Evolutionary conservation across 176 grass and related monocot genomes (phyloP).

Genomic region (Oryza rufipogon): DNA sequence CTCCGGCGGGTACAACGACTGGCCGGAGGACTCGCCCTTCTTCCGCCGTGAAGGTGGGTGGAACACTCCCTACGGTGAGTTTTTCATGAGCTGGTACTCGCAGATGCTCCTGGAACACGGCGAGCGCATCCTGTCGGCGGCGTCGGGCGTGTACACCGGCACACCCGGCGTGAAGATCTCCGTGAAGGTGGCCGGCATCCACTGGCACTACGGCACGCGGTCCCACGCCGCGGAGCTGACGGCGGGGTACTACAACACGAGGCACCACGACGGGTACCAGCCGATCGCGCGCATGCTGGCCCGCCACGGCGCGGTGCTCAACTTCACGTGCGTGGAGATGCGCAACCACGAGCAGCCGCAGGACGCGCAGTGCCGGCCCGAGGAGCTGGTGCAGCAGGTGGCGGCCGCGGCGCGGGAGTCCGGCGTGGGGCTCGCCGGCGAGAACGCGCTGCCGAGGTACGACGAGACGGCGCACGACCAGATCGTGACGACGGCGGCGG

Average conservation of each 20-base stretch:
- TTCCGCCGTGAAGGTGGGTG: slow-evolving; percentile 65
- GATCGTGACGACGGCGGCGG: slow-evolving; percentile 44
- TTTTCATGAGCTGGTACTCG: slow-evolving; percentile 81
- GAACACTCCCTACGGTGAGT: slow-evolving; percentile 59
- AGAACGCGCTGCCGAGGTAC: slow-evolving; percentile 65
- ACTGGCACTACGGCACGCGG: slow-evolving; percentile 71
- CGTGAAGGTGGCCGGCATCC: slow-evolving; percentile 77
- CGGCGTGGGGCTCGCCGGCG: slow-evolving; percentile 47
- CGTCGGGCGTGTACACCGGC: slow-evolving; percentile 34
- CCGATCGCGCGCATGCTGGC: slow-evolving; percentile 63
- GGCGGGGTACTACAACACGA: slow-evolving; percentile 69
- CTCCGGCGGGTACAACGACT: slow-evolving; percentile 57
- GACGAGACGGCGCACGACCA: slow-evolving; percentile 64
- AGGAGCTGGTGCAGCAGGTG: slow-evolving; percentile 62
- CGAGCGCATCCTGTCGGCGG: slow-evolving; percentile 51
- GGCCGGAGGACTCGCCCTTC: slow-evolving; percentile 61
- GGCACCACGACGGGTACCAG: slow-evolving; percentile 56
- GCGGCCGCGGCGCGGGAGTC: slow-evolving; percentile 49
- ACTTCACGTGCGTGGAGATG: slow-evolving; percentile 82
- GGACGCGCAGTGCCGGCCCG: slow-evolving; percentile 64
- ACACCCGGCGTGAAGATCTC: slow-evolving; percentile 49
- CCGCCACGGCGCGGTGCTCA: slow-evolving; percentile 61
- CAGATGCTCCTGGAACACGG: slow-evolving; percentile 65
- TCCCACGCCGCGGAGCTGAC: slow-evolving; percentile 73
- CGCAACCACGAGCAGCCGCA: slow-evolving; percentile 63